phyloP scores from a whole-genome alignment of 441 rosid species.

The Pelargonium citronellum region DNA sequence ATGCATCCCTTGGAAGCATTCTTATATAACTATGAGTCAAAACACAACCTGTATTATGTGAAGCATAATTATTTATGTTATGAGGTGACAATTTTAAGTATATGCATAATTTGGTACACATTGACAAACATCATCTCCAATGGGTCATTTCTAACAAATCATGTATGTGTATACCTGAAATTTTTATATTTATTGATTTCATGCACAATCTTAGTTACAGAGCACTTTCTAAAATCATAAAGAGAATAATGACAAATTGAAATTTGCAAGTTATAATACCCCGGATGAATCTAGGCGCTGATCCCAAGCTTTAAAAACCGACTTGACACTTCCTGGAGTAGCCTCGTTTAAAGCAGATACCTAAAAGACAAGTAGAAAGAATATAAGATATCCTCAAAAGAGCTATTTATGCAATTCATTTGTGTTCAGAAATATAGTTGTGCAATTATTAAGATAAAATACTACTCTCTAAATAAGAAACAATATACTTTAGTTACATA shows the following conservation, averaged over 20 bases:
- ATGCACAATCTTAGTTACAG: constrained; percentile 1
- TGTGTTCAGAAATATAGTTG: background rate
- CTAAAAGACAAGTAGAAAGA: constrained; percentile 27
- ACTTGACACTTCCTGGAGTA: constrained; percentile 74
- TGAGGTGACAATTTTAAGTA: no score
- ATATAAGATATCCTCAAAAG: background rate
- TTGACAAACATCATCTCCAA: background rate
- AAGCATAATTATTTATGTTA: no score
- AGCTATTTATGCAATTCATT: background rate
- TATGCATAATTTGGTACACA: background rate
- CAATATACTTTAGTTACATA: background rate
- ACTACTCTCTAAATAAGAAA: background rate
- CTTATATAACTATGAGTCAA: background rate
- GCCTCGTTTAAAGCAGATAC: constrained; percentile 83
- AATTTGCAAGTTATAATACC: constrained; percentile 30
- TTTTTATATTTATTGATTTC: background rate
- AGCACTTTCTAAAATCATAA: background rate
- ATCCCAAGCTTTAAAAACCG: constrained; percentile 92
- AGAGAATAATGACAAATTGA: background rate
- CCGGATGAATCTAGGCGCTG: constrained; percentile 59
- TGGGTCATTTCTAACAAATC: background rate
- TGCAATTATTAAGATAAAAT: background rate
- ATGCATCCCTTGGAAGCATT: background rate
- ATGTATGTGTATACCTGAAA: background rate
- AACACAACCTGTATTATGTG: background rate